Percentiles rank a stretch among this genome's conserved stretches.
These are phyloP conservation scores for Fraxinus quadrangulata DNA, from an alignment of 257 asterid species.

Conservation along the genomic window DNA sequence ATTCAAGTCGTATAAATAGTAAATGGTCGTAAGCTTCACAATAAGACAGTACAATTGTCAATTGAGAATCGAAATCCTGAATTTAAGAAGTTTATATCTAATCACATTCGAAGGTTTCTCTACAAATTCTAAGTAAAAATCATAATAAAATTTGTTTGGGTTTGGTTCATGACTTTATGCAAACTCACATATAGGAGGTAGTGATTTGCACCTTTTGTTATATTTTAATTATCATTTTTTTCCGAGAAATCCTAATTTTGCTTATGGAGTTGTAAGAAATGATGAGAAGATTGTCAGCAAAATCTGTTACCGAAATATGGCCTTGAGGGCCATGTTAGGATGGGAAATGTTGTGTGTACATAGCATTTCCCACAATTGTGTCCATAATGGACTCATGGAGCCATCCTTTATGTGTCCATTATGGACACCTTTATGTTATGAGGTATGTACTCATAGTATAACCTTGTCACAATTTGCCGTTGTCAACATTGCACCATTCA, in stretches of 20 bases:
- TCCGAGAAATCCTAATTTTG: background rate
- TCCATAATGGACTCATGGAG: no score
- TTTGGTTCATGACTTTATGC: background rate
- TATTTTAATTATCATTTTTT: background rate
- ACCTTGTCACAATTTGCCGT: no score
- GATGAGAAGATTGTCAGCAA: background rate
- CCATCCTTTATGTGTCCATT: no score
- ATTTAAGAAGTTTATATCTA: background rate
- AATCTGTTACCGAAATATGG: background rate
- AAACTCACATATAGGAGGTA: background rate
- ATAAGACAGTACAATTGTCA: background rate
- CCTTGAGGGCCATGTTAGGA: background rate
- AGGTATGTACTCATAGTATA: no score
- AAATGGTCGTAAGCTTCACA: background rate
- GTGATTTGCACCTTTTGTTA: background rate
- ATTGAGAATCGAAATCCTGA: background rate
- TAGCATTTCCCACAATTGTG: no score
- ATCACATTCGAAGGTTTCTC: background rate
- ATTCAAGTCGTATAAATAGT: background rate
- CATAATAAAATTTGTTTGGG: background rate
- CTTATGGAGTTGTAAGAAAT: background rate
- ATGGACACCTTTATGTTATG: no score
- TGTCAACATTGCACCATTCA: background rate
- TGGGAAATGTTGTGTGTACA: no score
- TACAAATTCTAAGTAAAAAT: background rate